A percentile compares a stretch with the other conserved stretches of the same genome.
These are phyloP conservation scores for Globisporangium spiculum DNA, from an alignment of 352 stramenopile genomes.

Conservation along the genomic window DNA sequence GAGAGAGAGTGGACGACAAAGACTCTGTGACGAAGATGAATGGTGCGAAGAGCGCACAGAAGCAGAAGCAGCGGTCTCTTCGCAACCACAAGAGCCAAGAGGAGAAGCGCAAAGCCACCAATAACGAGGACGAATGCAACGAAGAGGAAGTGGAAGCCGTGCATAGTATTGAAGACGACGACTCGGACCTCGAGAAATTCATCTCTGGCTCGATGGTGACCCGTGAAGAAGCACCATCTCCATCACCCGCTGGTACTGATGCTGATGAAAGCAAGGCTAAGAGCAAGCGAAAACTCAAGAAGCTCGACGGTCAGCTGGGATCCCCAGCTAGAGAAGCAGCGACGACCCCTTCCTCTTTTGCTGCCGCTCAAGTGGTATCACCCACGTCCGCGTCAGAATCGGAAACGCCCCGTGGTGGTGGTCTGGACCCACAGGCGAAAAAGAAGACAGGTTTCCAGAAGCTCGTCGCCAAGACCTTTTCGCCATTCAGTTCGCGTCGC, in stretches of 20 bases:
- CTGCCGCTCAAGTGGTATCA: slow-evolving; percentile 6
- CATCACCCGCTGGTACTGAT: neutral
- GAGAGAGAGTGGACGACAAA: slow-evolving; percentile 13
- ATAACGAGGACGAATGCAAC: slow-evolving; percentile 13
- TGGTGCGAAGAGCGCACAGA: neutral
- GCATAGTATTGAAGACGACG: slow-evolving; percentile 16
- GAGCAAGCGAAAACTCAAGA: slow-evolving; percentile 7
- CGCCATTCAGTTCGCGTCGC: slow-evolving; percentile 45
- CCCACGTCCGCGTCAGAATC: slow-evolving; percentile 19
- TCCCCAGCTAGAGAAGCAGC: neutral
- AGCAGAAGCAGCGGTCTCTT: neutral
- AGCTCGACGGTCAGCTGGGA: neutral
- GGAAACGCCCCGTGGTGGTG: slow-evolving; percentile 11
- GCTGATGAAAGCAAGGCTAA: neutral
- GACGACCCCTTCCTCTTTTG: neutral
- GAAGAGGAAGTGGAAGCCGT: slow-evolving; percentile 7
- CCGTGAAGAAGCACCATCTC: neutral
- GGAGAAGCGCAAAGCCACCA: slow-evolving; percentile 9
- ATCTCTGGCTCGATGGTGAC: slow-evolving; percentile 24
- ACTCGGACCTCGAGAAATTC: slow-evolving; percentile 29
- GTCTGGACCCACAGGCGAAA: slow-evolving; percentile 13
- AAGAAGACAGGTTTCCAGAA: slow-evolving; percentile 63
- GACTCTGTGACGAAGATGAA: neutral
- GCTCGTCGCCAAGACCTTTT: slow-evolving; percentile 58
- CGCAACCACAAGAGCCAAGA: neutral